Percentiles rank a stretch among this genome's conserved stretches.
Evolutionary conservation across 441 rosid genomes (phyloP).

Genomic region (Hura crepitans): DNA sequence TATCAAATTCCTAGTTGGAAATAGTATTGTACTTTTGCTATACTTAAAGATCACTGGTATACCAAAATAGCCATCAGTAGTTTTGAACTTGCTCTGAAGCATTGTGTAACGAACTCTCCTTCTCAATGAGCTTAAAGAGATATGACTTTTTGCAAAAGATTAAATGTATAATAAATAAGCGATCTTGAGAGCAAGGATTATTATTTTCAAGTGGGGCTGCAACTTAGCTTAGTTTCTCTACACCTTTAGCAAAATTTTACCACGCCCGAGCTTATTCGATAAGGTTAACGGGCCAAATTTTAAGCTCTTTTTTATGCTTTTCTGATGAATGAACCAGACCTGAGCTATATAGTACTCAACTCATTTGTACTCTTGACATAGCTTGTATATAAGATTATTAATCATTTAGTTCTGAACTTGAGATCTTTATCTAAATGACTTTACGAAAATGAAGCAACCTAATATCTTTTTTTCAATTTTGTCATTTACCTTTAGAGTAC

Average conservation of each 20-base stretch:
- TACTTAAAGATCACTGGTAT: conserved; percentile 6
- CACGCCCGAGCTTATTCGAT: background rate
- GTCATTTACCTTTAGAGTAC: background rate
- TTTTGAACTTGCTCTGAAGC: background rate
- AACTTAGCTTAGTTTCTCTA: background rate
- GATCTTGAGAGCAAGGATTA: background rate
- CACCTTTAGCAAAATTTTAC: background rate
- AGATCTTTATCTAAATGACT: background rate
- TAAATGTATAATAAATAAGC: background rate
- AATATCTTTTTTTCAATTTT: background rate
- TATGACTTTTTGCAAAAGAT: conserved; percentile 10
- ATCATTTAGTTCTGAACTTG: background rate
- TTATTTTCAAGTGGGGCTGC: background rate
- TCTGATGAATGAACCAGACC: background rate
- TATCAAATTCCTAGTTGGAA: conserved; percentile 1
- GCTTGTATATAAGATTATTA: background rate
- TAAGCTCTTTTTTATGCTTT: background rate
- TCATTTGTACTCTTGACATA: background rate
- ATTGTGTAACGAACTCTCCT: background rate
- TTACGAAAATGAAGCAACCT: background rate
- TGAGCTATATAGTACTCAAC: background rate
- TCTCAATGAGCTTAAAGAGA: conserved; percentile 2
- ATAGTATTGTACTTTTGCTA: background rate
- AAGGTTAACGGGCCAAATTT: background rate
- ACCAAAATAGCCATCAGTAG: background rate